These are phyloP conservation scores for Pythium aquatile DNA, from an alignment of 352 stramenopile species.

Conservation along the genomic window DNA sequence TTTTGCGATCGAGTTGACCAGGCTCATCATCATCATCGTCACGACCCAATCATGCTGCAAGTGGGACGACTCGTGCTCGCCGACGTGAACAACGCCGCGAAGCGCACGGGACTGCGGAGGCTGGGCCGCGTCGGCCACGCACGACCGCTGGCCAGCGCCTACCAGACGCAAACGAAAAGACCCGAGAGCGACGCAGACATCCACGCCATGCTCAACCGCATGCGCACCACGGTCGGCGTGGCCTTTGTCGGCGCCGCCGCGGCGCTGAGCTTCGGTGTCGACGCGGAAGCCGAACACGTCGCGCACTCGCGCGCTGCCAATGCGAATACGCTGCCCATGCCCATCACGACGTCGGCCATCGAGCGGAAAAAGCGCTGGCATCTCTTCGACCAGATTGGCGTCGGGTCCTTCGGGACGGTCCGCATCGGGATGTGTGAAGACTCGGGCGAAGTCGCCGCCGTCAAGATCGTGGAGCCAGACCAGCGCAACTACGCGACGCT, in stretches of 20 bases:
- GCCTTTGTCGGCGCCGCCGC: conserved; percentile 48
- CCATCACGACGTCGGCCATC: conserved; percentile 7
- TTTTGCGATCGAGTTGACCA: conserved; percentile 6
- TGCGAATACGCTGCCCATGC: conserved; percentile 1
- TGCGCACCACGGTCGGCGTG: conserved; percentile 37
- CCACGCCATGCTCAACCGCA: conserved; percentile 15
- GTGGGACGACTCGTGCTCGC: conserved; percentile 6
- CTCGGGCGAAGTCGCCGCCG: conserved; percentile 63
- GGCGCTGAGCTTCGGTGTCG: conserved; percentile 38
- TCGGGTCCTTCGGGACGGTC: conserved; percentile 70
- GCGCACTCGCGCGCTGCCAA: conserved; percentile 35
- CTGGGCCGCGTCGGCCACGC: conserved; percentile 14
- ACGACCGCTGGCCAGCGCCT: conserved; percentile 26
- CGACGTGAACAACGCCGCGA: conserved; percentile 16
- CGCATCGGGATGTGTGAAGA: conserved; percentile 64
- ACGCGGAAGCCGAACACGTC: conserved; percentile 34
- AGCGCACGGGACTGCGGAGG: conserved; percentile 14
- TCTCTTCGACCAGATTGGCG: conserved; percentile 69
- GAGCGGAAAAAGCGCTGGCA: conserved; percentile 45
- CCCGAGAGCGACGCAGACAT: conserved; percentile 20
- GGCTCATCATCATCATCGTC: neutral
- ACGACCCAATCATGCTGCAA: conserved; percentile 8
- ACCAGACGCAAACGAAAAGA: conserved; percentile 35
- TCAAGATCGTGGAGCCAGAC: conserved; percentile 69
- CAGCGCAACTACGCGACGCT: conserved; percentile 47